A percentile compares a stretch with the other conserved stretches of the same genome.
Conservation (phyloP, 1,139 yeast genomes). For the Candida sp. region DNA sequence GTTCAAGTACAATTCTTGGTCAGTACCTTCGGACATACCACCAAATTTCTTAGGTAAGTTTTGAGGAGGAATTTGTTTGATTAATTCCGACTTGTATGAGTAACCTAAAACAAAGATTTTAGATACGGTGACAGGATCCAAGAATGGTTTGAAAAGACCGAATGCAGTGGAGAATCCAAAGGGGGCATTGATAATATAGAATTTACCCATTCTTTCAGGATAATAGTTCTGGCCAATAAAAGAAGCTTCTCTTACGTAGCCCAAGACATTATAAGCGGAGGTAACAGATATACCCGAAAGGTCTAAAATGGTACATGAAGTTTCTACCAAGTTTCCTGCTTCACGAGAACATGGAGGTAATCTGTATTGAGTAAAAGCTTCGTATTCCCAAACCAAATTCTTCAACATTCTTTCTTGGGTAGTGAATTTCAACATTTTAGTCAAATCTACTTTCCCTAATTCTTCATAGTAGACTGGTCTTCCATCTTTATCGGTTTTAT, state of each 20-base stretch:
- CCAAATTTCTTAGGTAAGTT: constrained; percentile 92
- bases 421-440: constrained; percentile 90
- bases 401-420: constrained; percentile 95
- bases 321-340: constrained; percentile 76
- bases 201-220: constrained; percentile 99
- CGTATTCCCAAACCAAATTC: constrained; percentile 97
- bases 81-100: constrained; percentile 73
- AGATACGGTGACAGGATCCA: constrained; percentile 98
- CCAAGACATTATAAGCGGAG: constrained; percentile 79
- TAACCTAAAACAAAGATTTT: constrained; percentile 88
- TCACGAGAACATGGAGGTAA: constrained; percentile 94
- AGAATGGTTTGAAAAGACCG: constrained; percentile 84
- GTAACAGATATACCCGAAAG: constrained; percentile 89
- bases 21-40: constrained; percentile 66
- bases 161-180: constrained; percentile 96
- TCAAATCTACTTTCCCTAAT: constrained; percentile 83
- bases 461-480: constrained; percentile 96
- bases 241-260: constrained; percentile 91
- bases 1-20: constrained; percentile 80
- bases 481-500: constrained; percentile 95
- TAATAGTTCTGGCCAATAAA: constrained; percentile 94
- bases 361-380: constrained; percentile 77
- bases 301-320: constrained; percentile 95
- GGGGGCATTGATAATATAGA: constrained; percentile 94
- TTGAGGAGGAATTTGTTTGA: constrained; percentile 90